Percentiles rank a stretch among this genome's conserved stretches.
These are phyloP conservation scores for Backusella liffmaniae DNA, from an alignment of 192 early-diverging fungal species.

Conservation along the genomic window DNA sequence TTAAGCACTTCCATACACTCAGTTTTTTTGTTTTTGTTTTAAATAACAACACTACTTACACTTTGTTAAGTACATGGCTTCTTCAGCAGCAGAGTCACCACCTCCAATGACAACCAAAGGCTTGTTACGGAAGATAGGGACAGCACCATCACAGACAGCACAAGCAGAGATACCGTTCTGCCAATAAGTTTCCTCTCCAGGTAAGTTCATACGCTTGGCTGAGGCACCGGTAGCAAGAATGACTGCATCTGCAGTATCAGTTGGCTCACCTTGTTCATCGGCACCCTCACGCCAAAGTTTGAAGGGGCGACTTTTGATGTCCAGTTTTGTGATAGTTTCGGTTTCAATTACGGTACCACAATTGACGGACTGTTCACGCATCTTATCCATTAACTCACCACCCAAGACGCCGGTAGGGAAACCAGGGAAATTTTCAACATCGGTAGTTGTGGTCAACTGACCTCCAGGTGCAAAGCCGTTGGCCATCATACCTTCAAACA, in stretches of 20 bases:
- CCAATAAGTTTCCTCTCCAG: conserved; percentile 93
- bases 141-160: conserved; percentile 98
- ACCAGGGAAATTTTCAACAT: conserved; percentile 94
- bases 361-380: conserved; percentile 77
- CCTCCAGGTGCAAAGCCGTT: conserved; percentile 68
- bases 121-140: conserved; percentile 95
- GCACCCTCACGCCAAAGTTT: conserved; percentile 82
- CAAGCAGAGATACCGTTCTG: conserved; percentile 98
- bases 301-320: conserved; percentile 76
- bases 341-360: conserved; percentile 87
- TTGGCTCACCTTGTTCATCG: conserved; percentile 67
- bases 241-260: conserved; percentile 76
- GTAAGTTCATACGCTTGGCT: conserved; percentile 85
- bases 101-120: conserved; percentile 95
- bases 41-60: conserved; percentile 44
- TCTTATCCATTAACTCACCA: conserved; percentile 80
- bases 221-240: conserved; percentile 96
- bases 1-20: not conserved
- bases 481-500: conserved; percentile 97
- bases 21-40: not conserved
- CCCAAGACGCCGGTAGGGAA: conserved; percentile 90
- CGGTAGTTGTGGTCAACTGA: conserved; percentile 93
- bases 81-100: conserved; percentile 95
- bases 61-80: conserved; percentile 94
- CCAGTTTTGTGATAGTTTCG: conserved; percentile 86